Evolutionary conservation across 805 yeast genomes (phyloP).

Genomic region (Diddensiella caesifluorescens): DNA sequence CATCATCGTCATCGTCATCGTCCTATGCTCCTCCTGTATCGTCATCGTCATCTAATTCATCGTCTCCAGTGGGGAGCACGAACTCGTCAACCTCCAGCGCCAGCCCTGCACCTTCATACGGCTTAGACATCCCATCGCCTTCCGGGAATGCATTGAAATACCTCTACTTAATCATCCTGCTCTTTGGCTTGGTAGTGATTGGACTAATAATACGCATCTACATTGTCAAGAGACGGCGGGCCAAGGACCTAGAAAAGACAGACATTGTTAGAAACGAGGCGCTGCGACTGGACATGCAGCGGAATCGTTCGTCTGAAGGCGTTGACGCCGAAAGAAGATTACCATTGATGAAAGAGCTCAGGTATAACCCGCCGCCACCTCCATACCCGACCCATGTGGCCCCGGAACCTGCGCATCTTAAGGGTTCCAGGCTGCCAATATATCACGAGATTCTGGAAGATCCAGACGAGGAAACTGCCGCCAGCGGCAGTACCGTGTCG

Average conservation of each 20-base stretch:
- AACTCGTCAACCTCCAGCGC: conserved; percentile 3
- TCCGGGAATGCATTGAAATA: conserved; percentile 19
- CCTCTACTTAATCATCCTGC: conserved; percentile 22
- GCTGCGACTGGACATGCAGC: conserved; percentile 18
- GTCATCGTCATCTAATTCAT: background rate
- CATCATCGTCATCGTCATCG: too few species aligned
- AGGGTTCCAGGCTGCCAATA: conserved; percentile 7
- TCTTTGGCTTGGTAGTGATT: conserved; percentile 18
- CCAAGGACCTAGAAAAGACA: conserved; percentile 10
- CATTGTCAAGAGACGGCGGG: conserved; percentile 20
- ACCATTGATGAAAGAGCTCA: conserved; percentile 5
- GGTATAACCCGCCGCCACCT: conserved; percentile 3
- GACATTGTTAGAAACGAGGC: conserved; percentile 20
- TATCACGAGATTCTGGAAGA: conserved; percentile 7
- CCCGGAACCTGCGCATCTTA: conserved; percentile 9
- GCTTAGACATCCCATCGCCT: conserved; percentile 11
- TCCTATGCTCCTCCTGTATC: conserved; percentile 4
- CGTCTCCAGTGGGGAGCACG: conserved; percentile 5
- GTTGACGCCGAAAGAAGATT: background rate
- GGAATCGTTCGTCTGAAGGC: background rate
- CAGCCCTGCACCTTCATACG: conserved; percentile 8
- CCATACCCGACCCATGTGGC: conserved; percentile 7
- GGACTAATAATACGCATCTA: conserved; percentile 16
- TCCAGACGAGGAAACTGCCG: conserved; percentile 1
- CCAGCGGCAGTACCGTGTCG: too few species aligned